phyloP scores from a whole-genome alignment of 495 filamentous ascomycete genomes.

The Xylaria longipes region DNA sequence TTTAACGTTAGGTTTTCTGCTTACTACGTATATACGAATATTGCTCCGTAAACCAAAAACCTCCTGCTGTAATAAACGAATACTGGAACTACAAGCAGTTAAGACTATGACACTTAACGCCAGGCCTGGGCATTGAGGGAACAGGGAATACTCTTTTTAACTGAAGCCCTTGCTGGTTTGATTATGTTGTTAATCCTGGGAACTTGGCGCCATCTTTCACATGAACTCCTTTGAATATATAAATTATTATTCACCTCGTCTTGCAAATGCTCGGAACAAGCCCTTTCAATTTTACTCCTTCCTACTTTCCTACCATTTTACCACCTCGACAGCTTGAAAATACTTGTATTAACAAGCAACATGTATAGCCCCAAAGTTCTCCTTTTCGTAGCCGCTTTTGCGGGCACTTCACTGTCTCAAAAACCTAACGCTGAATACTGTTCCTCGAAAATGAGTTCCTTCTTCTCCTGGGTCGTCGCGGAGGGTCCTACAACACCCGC shows the following conservation, averaged over 20 bases:
- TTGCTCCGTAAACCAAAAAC: too few species aligned
- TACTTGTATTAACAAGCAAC: not conserved
- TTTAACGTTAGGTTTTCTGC: too few species aligned
- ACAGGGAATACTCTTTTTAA: not conserved
- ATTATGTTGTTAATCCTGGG: not conserved
- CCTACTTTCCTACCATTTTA: not conserved
- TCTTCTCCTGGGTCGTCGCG: not conserved
- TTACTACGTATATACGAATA: too few species aligned
- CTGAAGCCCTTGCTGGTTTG: not conserved
- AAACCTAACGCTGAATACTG: conserved; percentile 15
- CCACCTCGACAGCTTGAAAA: not conserved
- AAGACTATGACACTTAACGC: not conserved
- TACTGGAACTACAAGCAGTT: not conserved
- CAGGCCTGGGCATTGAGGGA: not conserved
- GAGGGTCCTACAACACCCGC: conserved; percentile 16
- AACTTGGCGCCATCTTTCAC: not conserved
- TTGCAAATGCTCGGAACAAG: not conserved
- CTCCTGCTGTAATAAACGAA: not conserved
- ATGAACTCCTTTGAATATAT: not conserved
- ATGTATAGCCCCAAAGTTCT: conserved; percentile 5
- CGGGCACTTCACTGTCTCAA: conserved; percentile 13
- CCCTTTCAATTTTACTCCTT: not conserved
- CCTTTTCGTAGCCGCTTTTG: conserved; percentile 5
- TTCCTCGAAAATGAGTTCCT: conserved; percentile 8
- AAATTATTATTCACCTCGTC: not conserved